Evolutionary conservation across 306 rosid genomes (phyloP), one percentile per base, ranked within the genome.

Genomic region (Phaseolus lunatus): DNA sequence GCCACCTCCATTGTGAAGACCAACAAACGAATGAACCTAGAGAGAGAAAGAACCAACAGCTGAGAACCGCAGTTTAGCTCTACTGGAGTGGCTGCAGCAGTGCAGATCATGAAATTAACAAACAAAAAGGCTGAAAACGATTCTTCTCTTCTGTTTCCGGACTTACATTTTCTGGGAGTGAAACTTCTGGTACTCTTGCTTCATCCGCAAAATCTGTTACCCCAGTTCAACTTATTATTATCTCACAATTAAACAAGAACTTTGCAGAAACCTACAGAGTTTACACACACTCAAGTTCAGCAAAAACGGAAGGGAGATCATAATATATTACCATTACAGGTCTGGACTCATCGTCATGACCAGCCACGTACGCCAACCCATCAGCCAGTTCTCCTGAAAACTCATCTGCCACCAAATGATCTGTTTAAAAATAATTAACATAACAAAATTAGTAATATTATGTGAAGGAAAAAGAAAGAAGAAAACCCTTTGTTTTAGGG

Each of bases 311-410:
- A 27, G 41, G 13, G 5, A 37, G 43, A 9, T 29, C 47, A 41
- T 12, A 5, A 15, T 16, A 3, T 14, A 61, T 62, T 62, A 62
- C 68, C 68, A 62, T 62, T 29, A 93, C 87, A 1, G 97, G 97
- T 35, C 96, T 85, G 56, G 86, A 86, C 49, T 93, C 91, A 67
- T 93, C 89, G 54, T 93, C 97, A 26, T 89, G 89, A 3, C 97
- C 97, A 4, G 97, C 87, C 14, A 89, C 89, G 62, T 89, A 93
- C 43, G 97, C 97, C 50, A 89, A 90, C 1, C 97, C 97, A 10
- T 90, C 94, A 12, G 87, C 89, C 0, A 93, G 89, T 73, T 93
- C 97, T 15, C 85, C 86, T 13, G 96, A 84, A 79, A 93, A 93
- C 78, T 93, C 96, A 70, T 93, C 97, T 12, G 97, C 97, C 67